These are phyloP conservation scores for Hansenula sp. DNA, from an alignment of 1,139 yeast species.

Conservation along the genomic window DNA sequence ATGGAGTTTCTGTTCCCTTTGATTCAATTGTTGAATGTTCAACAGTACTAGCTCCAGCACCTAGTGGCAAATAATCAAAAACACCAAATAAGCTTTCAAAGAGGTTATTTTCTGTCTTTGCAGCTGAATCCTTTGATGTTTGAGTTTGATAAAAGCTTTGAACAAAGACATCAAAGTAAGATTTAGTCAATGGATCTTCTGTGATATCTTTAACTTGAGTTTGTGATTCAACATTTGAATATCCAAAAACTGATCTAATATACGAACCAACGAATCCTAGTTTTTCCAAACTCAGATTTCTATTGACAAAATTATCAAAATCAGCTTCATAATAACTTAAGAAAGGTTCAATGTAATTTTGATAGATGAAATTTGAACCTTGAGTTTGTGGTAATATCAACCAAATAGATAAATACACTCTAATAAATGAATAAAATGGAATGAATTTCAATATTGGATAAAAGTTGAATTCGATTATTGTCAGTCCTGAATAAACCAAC, in stretches of 20 bases:
- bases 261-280: too few relatives aligned
- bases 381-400: conserved; percentile 41
- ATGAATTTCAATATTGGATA: conserved; percentile 31
- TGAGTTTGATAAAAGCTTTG: background rate
- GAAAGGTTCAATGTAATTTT: conserved; percentile 20
- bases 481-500: conserved; percentile 41
- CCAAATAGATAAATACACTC: conserved; percentile 45
- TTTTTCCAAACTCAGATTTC: background rate
- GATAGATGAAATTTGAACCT: conserved; percentile 25
- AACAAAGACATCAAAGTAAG: background rate
- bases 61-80: background rate
- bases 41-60: background rate
- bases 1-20: background rate
- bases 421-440: conserved; percentile 45
- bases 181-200: background rate
- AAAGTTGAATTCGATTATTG: conserved; percentile 31
- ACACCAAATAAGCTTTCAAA: conserved; percentile 1
- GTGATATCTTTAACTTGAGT: background rate
- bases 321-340: conserved; percentile 16
- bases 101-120: background rate
- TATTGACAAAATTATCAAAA: conserved; percentile 11
- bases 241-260: too few relatives aligned
- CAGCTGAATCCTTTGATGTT: too few relatives aligned
- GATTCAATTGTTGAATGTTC: background rate
- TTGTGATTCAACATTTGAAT: background rate